phyloP scores from a whole-genome alignment of 257 asterid genomes.

The Solanum lycopersicoides region DNA sequence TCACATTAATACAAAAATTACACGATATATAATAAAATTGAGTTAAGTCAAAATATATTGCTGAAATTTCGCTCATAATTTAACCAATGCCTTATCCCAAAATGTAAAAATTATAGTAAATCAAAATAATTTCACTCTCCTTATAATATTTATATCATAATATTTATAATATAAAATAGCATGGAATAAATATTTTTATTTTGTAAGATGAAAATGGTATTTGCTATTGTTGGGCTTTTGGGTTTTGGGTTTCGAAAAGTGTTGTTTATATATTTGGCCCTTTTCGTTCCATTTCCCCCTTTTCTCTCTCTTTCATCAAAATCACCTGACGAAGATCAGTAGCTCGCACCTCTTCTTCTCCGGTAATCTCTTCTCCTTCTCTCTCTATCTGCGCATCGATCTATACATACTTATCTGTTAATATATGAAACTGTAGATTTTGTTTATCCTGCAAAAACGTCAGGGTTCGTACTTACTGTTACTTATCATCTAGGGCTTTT shows the following conservation, averaged over 20 bases:
- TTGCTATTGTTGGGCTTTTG: background rate
- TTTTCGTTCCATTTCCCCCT: background rate
- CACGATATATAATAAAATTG: fast-evolving
- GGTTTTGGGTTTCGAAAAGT: background rate
- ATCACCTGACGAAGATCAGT: background rate
- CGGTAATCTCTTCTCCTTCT: background rate
- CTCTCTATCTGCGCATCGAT: background rate
- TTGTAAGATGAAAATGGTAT: background rate
- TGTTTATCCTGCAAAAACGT: background rate
- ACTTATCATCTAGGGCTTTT: background rate
- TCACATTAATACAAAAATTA: too few relatives aligned
- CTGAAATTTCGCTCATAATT: too few relatives aligned
- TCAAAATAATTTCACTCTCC: background rate
- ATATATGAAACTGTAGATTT: background rate
- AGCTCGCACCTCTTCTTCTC: background rate
- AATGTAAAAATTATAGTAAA: too few relatives aligned
- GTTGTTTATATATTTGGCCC: background rate
- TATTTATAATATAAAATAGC: background rate
- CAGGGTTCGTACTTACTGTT: background rate
- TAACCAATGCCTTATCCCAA: background rate
- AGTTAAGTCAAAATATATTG: too few relatives aligned
- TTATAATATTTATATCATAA: too few relatives aligned
- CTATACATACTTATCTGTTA: background rate
- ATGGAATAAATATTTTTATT: background rate
- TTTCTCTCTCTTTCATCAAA: background rate